These are phyloP conservation scores for Penicillium waksmanii DNA, from an alignment of 495 filamentous ascomycete species.

Conservation along the genomic window DNA sequence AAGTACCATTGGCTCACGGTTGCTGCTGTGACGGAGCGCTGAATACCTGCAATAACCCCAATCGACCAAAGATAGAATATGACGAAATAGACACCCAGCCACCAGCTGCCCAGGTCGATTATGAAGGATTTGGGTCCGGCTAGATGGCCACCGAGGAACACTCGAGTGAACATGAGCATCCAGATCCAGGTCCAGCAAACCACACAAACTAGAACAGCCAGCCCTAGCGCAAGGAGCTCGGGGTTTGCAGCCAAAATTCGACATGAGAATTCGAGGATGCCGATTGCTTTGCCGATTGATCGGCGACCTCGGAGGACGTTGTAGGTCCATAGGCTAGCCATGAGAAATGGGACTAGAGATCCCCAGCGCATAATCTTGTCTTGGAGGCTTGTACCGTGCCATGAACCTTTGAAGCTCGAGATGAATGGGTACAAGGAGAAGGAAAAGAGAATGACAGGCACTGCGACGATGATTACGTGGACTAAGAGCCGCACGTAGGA, in stretches of 20 bases:
- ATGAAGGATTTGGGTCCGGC: constrained; percentile 66
- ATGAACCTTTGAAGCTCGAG: constrained; percentile 78
- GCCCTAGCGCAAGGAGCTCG: constrained; percentile 78
- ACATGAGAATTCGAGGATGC: constrained; percentile 88
- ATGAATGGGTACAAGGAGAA: constrained; percentile 92
- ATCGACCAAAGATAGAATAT: constrained; percentile 95
- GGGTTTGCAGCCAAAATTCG: constrained; percentile 85
- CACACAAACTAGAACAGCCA: constrained; percentile 73
- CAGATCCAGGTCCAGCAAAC: constrained; percentile 93
- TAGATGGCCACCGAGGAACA: constrained; percentile 87
- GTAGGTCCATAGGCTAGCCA: constrained; percentile 79
- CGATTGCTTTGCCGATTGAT: constrained; percentile 76
- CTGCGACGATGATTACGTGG: constrained; percentile 74
- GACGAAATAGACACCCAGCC: constrained; percentile 85
- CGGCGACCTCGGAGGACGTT: constrained; percentile 77
- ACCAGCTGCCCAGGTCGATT: constrained; percentile 86
- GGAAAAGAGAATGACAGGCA: constrained; percentile 81
- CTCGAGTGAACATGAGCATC: constrained; percentile 94
- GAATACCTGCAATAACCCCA: constrained; percentile 80
- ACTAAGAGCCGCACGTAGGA: constrained; percentile 84
- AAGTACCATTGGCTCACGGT: constrained; percentile 99
- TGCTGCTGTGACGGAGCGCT: constrained; percentile 88
- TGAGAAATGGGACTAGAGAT: constrained; percentile 72
- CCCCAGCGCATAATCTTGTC: constrained; percentile 90
- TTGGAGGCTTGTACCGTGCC: constrained; percentile 72